phyloP scores from a whole-genome alignment of 2,329 filamentous ascomycete species.

The Neofusicoccum kwambonambiense region DNA sequence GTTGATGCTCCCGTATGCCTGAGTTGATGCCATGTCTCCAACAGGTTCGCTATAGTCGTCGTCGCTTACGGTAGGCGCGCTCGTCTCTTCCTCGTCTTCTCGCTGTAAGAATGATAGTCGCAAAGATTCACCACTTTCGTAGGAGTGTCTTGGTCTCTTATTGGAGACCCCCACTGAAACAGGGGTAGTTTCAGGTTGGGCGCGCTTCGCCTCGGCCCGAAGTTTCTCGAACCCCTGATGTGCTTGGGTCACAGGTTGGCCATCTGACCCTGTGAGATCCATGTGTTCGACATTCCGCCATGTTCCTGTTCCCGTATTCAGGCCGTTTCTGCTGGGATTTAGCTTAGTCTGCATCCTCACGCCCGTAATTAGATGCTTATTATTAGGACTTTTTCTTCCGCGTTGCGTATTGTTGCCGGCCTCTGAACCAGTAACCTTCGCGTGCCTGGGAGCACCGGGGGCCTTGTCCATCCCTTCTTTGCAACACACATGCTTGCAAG shows the following conservation, averaged over 20 bases:
- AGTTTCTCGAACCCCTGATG: constrained; percentile 10
- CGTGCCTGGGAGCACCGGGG: constrained; percentile 38
- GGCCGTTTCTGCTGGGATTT: not conserved
- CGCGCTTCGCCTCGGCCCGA: constrained; percentile 11
- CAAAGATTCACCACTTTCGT: constrained; percentile 3
- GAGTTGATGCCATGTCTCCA: not conserved
- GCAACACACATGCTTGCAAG: constrained; percentile 72
- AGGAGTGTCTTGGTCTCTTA: constrained; percentile 15
- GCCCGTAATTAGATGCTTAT: constrained; percentile 9
- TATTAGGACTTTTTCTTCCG: constrained; percentile 7
- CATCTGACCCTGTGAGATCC: constrained; percentile 9
- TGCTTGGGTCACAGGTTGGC: constrained; percentile 13
- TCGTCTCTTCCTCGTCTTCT: not conserved
- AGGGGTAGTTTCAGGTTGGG: constrained; percentile 14
- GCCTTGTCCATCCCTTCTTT: constrained; percentile 68
- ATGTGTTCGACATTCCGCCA: constrained; percentile 11
- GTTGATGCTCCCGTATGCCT: not conserved
- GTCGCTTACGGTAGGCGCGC: not conserved
- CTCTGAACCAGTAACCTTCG: not conserved
- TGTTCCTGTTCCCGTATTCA: not conserved
- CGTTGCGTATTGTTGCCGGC: constrained; percentile 11
- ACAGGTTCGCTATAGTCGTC: not conserved
- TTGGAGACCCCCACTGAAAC: constrained; percentile 9
- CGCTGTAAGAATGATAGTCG: constrained; percentile 9
- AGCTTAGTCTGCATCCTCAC: constrained; percentile 1